Evolutionary conservation across 129 eudicot species (phyloP).

Genomic region (Heracleum sosnowskyi): DNA sequence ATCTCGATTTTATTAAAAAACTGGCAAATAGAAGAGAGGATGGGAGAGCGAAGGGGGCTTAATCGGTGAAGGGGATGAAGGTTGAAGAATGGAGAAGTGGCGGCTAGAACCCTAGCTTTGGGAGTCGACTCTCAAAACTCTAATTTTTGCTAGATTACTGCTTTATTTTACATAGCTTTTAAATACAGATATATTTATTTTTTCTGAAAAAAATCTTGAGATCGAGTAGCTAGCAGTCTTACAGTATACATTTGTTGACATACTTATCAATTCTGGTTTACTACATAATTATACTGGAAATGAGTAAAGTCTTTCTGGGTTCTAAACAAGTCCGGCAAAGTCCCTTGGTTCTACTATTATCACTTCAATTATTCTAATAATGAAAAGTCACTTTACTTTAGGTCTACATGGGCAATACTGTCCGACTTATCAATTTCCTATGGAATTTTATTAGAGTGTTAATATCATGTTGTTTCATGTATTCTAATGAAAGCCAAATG

Average conservation of each 20-base stretch:
- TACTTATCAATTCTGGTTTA: neutral
- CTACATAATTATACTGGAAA: neutral
- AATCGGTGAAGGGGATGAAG: too few species aligned
- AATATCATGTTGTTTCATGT: neutral
- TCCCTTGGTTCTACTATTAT: neutral
- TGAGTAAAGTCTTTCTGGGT: neutral
- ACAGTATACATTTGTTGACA: neutral
- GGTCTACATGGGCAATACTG: constrained; percentile 2
- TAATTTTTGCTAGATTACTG: too few species aligned
- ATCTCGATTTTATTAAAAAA: too few species aligned
- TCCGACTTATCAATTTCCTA: too few species aligned
- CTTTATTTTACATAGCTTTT: too few species aligned
- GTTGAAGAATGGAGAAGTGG: too few species aligned
- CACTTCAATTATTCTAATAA: neutral
- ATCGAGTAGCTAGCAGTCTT: neutral
- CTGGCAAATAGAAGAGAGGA: too few species aligned
- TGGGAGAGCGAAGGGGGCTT: too few species aligned
- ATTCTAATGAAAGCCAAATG: constrained; percentile 7
- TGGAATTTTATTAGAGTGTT: neutral
- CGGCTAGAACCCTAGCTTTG: too few species aligned
- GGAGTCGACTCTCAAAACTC: too few species aligned
- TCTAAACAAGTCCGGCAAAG: neutral
- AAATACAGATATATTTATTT: neutral
- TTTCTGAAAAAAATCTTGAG: neutral
- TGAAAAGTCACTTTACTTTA: neutral